Evolutionary conservation across 228 moss, liverwort and hornwort genomes (phyloP), one percentile per base, ranked within the genome.

Genomic region (Sphagnum fallax): DNA sequence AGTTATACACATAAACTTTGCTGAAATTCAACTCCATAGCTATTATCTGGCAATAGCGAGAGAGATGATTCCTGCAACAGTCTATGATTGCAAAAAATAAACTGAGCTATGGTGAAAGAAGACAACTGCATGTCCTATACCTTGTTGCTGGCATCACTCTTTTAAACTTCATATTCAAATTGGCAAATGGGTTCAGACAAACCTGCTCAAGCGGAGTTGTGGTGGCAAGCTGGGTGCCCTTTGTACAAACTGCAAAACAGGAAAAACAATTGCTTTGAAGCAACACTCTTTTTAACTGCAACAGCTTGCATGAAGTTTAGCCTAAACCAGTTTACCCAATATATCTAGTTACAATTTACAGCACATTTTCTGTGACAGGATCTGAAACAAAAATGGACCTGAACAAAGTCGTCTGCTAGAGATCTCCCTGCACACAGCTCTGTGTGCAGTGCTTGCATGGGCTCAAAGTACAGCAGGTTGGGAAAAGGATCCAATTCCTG

Each of bases 401-500:
- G 89, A 13, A 91, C 90, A 70, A 97, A 93, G 66, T 97, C 93
- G 73, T 93, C 87, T 69, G 87, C 88, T 70, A 97, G 87, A 74
- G 84, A 90, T 71, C 86, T 80, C 61, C 79, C 85, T 64, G 74
- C 75, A 74, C 85, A 86, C 59, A 93, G 80, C 52, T 75, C 72
- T 63, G 80, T 81, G 70, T 81, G 91, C 13, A 93, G 70, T 60
- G 75, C 77, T 72, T 83, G 85, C 83, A 96, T 90, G 9, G 84
- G 87, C 79, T 88, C 81, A 74, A 97, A 97, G 65, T 80, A 83
- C 10, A 88, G 88, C 53, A 91, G 61, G 52, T 81, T 81, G 52
- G 97, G 97, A 74, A 97, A 93, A 53, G 87, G 89, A 80, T 88
- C 88, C 69, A 97, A 81, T 68, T 91, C 93, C 97, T 96, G 89